Base-by-base conservation (phyloP, 441 rosid genomes). In the Eutrema salsugineum region DNA sequence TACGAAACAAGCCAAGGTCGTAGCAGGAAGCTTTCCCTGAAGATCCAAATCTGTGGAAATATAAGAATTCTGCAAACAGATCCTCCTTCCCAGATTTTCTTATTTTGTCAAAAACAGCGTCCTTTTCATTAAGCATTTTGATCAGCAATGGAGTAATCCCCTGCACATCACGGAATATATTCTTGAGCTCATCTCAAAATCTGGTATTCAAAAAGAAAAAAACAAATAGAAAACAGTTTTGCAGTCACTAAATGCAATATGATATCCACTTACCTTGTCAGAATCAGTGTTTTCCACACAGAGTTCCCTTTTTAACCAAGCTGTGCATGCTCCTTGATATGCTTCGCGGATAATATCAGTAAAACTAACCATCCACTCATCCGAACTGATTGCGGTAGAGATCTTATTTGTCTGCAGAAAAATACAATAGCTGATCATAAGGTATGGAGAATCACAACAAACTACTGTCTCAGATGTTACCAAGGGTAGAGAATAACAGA, bases 31-130 rank as follows among this genome's bases (percentile, higher is more conserved):
- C 76, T 72, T 83, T 83, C 85, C 81, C 77, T 33, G 76, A 76
- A 84, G 85, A 83, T 63, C 93, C 90, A 79, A 72, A 88, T 75
- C 77, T 80, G 33, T 91, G 79, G 81, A 86, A 86, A 83, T 81
- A 83, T 15, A 95, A 48, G 46, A 95, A 77, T 51, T 91, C 98
- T 57, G 93, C 88, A 84, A 89, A 95, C 36, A 95, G 87, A 80
- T 83, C 87, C 75, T 78, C 91, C 86, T 92, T 94, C 80, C 98
- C 93, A 1, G 89, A 87, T 79, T 83, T 90, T 80, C 70, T 81
- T 72, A 95, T 86, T 70, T 78, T 91, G 60, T 56, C 84, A 36
- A 89, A 61, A 53, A 89, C 63, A 32, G 80, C 75, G n/a, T 84
- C 83, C 70, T 88, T 86, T 77, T 84, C 93, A 66, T 83, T 81